Conservation (phyloP, 441 rosid genomes). For the Jatropha podagrica region DNA sequence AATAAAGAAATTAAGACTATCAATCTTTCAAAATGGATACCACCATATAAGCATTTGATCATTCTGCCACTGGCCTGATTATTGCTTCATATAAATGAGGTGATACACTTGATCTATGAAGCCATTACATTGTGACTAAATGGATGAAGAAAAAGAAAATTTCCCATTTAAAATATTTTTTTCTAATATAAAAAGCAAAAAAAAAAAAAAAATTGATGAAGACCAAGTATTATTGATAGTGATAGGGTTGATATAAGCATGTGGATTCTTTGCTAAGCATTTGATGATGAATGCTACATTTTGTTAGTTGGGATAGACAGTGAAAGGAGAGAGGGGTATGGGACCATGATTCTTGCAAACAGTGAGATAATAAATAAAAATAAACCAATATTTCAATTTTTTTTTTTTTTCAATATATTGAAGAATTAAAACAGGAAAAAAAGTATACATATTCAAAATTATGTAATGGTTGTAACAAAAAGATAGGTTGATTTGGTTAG, state of each 20-base stretch:
- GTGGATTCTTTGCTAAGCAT: background rate
- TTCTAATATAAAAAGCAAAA: background rate
- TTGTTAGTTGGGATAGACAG: constrained; percentile 10
- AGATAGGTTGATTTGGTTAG: constrained; percentile 23
- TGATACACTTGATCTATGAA: background rate
- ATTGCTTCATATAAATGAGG: background rate
- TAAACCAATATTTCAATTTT: background rate
- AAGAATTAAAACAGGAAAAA: background rate
- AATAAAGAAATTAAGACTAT: too few species aligned
- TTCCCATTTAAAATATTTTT: background rate
- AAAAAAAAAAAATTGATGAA: background rate
- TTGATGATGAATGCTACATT: background rate
- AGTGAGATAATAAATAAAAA: background rate
- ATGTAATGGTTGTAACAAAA: constrained; percentile 9
- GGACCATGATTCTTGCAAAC: background rate
- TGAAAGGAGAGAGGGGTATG: background rate
- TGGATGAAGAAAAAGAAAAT: background rate
- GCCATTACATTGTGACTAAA: background rate
- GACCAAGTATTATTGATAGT: background rate
- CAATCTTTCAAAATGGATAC: too few species aligned
- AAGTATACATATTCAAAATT: background rate
- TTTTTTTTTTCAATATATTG: too few species aligned
- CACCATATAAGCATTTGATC: background rate
- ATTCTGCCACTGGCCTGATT: too few species aligned
- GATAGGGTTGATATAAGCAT: background rate